Percentiles rank a stretch among this genome's conserved stretches.
phyloP scores from a whole-genome alignment of 805 yeast genomes.

The Kluyveromyces starmeri region DNA sequence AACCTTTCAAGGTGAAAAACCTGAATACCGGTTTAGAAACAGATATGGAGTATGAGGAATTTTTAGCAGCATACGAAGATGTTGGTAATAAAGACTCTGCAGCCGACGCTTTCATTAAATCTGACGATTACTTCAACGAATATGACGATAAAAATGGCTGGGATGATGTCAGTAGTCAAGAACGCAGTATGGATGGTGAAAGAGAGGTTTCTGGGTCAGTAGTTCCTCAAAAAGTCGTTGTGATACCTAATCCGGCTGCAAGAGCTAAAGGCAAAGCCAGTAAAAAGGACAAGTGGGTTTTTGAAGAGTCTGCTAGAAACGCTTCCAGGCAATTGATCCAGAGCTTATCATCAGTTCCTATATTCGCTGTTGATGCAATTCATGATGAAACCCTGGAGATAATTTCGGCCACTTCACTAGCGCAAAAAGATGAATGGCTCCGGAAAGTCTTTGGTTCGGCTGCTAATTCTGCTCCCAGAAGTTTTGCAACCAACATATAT shows the following conservation, averaged over 20 bases:
- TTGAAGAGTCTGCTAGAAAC: slow-evolving; percentile 62
- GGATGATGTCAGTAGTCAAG: slow-evolving; percentile 25
- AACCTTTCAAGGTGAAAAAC: slow-evolving; percentile 68
- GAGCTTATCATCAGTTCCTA: slow-evolving; percentile 55
- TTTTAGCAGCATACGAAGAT: slow-evolving; percentile 38
- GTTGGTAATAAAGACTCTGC: slow-evolving; percentile 6
- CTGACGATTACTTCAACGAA: slow-evolving; percentile 17
- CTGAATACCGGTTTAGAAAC: slow-evolving; percentile 50
- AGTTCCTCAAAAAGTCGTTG: slow-evolving; percentile 44
- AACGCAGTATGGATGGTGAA: slow-evolving; percentile 23
- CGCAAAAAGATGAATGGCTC: slow-evolving; percentile 66
- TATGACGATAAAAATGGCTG: slow-evolving; percentile 19
- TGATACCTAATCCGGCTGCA: slow-evolving; percentile 74
- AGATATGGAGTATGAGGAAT: slow-evolving; percentile 67
- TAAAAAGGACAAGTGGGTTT: slow-evolving; percentile 66
- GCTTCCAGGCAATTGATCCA: slow-evolving; percentile 48
- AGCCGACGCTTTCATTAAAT: slow-evolving; percentile 12
- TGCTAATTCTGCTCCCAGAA: slow-evolving; percentile 70
- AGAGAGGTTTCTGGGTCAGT: slow-evolving; percentile 13
- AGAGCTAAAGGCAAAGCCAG: slow-evolving; percentile 67
- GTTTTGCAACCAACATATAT: slow-evolving; percentile 68
- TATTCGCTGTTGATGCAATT: slow-evolving; percentile 65
- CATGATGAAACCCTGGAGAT: slow-evolving; percentile 80
- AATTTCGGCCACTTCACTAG: slow-evolving; percentile 67
- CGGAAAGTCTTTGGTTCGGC: slow-evolving; percentile 71